Evolutionary conservation across 2,329 filamentous ascomycete genomes (phyloP), one percentile per base, ranked within the genome.

Genomic region (Coleophoma eucalyptorum): DNA sequence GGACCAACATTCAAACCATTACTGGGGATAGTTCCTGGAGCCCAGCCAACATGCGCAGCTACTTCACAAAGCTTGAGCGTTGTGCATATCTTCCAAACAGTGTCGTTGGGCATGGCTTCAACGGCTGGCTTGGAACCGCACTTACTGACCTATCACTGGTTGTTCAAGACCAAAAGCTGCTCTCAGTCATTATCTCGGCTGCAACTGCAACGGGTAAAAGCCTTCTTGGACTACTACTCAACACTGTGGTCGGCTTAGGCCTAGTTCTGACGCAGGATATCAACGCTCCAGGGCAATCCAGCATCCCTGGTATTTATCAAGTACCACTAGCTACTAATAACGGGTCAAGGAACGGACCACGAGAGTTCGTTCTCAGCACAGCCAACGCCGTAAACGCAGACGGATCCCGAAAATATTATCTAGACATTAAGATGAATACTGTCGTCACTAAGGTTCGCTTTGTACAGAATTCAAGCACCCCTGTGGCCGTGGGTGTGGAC

Each of bases 21-120:
- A 78, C 75, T 0, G 72, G 72, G 2, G 75, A 78, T 55, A 43
- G 54, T 2, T 68, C 68, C 0, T 78, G 74, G 75, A 62, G 35
- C 32, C 58, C 72, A 1, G 53, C 56, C 1, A 67, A 69, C 26
- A 76, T 77, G 71, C 64, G 67, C 6, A 51, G 64, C 4, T 68
- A 75, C 53, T 75, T 76, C 42, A 51, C 64, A 48, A 64, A 65
- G 26, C 55, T 77, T 5, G 75, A 78, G 58, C 65, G 67, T 32
- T 72, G 72, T 56, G 66, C 69, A 48, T 74, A 76, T 49, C 58
- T 73, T 0, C 62, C 70, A 0, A 61, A 62, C 13, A 67, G 65
- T 10, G 66, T 67, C 2, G 41, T 66, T 1, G 72, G 72, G 0
- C 73, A 75, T 45, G 73, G 73, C 4, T 75, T 69, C 50, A 55